phyloP scores from a whole-genome alignment of 2,329 filamentous ascomycete genomes.

The Sarocladium strictum region DNA sequence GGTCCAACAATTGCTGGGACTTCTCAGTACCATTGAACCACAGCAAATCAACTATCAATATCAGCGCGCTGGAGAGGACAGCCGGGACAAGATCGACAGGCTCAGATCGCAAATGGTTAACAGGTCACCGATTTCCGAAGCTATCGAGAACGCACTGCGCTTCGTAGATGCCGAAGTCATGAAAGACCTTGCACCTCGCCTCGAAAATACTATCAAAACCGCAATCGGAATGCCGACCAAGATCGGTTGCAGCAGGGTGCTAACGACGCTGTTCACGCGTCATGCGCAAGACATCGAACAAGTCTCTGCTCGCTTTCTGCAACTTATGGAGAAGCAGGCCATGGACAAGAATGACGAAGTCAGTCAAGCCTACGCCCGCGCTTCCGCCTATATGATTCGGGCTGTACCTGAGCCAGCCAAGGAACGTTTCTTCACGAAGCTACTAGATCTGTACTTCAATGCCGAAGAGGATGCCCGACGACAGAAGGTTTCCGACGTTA shows the following conservation, averaged over 20 bases:
- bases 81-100: conserved; percentile 84
- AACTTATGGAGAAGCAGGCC: conserved; percentile 71
- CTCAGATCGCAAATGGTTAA: conserved; percentile 76
- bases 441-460: conserved; percentile 70
- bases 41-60: conserved; percentile 90
- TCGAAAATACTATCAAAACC: conserved; percentile 76
- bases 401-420: conserved; percentile 44
- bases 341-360: conserved; percentile 93
- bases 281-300: conserved; percentile 69
- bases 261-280: conserved; percentile 78
- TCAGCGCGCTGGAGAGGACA: conserved; percentile 80
- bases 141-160: conserved; percentile 83
- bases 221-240: conserved; percentile 91
- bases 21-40: conserved; percentile 83
- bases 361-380: conserved; percentile 78
- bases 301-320: conserved; percentile 70
- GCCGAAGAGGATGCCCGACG: conserved; percentile 72
- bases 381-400: conserved; percentile 78
- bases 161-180: conserved; percentile 76
- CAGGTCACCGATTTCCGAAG: conserved; percentile 83
- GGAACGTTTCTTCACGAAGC: conserved; percentile 43
- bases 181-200: conserved; percentile 60
- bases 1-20: conserved; percentile 70
- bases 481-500: conserved; percentile 73
- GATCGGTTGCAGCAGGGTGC: conserved; percentile 79